Percentiles rank a stretch among this genome's conserved stretches.
Conservation (phyloP, 352 stramenopile species). For the Plasmopara halstedii region DNA sequence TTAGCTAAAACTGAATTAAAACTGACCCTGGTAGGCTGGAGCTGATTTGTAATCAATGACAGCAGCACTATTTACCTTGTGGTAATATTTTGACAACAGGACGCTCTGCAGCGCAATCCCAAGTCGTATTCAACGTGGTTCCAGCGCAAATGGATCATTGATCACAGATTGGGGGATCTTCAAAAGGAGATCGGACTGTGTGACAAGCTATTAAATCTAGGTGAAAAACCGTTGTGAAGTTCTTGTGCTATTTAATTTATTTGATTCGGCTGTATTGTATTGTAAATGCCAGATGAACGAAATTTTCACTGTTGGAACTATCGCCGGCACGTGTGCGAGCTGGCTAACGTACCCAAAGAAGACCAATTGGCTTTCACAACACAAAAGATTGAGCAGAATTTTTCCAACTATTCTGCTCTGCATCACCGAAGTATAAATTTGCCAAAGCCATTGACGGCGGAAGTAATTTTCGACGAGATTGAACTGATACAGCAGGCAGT, state of each 20-base stretch:
- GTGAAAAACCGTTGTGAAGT: constrained; percentile 34
- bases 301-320: constrained; percentile 99
- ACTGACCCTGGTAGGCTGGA: constrained; percentile 47
- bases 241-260: constrained; percentile 15
- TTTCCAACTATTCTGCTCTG: constrained; percentile 96
- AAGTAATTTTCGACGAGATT: constrained; percentile 68
- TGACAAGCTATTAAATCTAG: constrained; percentile 70
- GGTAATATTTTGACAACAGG: constrained; percentile 35
- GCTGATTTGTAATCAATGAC: not conserved
- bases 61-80: too few species aligned
- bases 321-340: constrained; percentile 63
- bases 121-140: constrained; percentile 96
- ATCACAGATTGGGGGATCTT: constrained; percentile 56
- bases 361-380: constrained; percentile 92
- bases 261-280: constrained; percentile 20
- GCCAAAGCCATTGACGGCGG: constrained; percentile 34
- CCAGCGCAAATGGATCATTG: constrained; percentile 81
- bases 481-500: constrained; percentile 90
- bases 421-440: constrained; percentile 61
- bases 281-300: constrained; percentile 84
- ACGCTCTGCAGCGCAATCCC: constrained; percentile 92
- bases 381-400: constrained; percentile 96
- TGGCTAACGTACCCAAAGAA: constrained; percentile 38
- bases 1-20: constrained; percentile 83
- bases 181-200: constrained; percentile 71